Evolutionary conservation across 2,329 filamentous ascomycete genomes (phyloP).

Genomic region (Zymoseptoria pseudotritici): DNA sequence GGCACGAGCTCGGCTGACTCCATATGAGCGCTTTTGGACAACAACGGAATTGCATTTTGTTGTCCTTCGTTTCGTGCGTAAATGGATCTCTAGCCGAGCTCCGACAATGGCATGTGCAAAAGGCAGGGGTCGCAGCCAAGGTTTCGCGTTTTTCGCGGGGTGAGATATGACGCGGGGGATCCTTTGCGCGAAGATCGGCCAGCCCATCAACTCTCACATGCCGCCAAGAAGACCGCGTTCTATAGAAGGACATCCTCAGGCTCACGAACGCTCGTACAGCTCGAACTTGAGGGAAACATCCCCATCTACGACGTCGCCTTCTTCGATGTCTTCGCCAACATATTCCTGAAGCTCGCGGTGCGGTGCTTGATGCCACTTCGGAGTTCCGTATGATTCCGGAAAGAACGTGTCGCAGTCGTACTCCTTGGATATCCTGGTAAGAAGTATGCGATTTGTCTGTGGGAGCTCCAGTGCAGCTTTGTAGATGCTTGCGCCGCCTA

Average conservation of each 20-base stretch:
- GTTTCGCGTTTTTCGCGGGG: neutral
- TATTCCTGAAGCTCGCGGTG: constrained; percentile 53
- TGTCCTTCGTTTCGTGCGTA: neutral
- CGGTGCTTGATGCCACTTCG: constrained; percentile 48
- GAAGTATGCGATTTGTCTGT: constrained; percentile 55
- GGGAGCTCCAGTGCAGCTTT: constrained; percentile 54
- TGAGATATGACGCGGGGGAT: neutral
- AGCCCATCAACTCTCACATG: neutral
- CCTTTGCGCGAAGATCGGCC: neutral
- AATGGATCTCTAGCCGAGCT: neutral
- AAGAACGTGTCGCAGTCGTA: constrained; percentile 75
- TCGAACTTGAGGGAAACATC: constrained; percentile 25
- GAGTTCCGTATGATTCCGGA: constrained; percentile 46
- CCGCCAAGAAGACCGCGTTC: neutral
- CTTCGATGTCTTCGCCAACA: constrained; percentile 57
- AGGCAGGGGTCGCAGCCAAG: neutral
- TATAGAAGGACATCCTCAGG: neutral
- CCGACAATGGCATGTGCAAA: neutral
- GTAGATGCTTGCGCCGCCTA: constrained; percentile 87
- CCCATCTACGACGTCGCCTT: constrained; percentile 43
- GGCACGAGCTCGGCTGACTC: neutral
- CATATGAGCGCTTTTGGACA: neutral
- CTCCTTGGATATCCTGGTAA: constrained; percentile 61
- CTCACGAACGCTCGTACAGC: constrained; percentile 22
- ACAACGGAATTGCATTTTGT: neutral